Evolutionary conservation across 208 protist genomes (phyloP).

Genomic region (Phytomonas sp.): DNA sequence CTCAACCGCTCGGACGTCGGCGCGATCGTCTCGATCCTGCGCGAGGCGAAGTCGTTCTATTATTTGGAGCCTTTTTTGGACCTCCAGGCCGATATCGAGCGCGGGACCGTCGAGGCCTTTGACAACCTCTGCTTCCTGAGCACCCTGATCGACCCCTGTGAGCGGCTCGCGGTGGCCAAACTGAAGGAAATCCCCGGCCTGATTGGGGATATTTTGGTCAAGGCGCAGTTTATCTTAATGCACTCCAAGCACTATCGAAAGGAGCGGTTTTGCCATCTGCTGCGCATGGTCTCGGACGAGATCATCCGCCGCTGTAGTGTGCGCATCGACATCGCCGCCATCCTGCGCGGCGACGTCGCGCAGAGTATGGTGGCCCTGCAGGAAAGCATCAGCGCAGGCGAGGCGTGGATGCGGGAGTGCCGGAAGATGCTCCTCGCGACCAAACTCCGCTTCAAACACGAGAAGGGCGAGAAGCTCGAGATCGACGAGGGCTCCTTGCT

Average conservation of each 20-base stretch:
- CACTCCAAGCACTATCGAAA: constrained; percentile 94
- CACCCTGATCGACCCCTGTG: constrained; percentile 91
- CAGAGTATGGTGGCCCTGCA: constrained; percentile 87
- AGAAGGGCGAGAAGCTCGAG: constrained; percentile 88
- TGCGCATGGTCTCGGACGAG: constrained; percentile 94
- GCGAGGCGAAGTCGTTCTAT: constrained; percentile 89
- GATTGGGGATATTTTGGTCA: constrained; percentile 85
- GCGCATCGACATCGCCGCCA: constrained; percentile 90
- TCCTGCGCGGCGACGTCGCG: constrained; percentile 91
- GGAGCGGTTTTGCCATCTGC: constrained; percentile 88
- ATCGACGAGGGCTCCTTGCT: constrained; percentile 88
- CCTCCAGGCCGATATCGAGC: constrained; percentile 89
- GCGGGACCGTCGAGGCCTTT: constrained; percentile 90
- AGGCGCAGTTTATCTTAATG: constrained; percentile 90
- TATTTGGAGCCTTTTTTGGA: constrained; percentile 94
- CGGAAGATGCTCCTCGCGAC: constrained; percentile 82
- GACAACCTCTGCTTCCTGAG: constrained; percentile 95
- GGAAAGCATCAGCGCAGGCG: constrained; percentile 84
- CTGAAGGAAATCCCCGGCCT: constrained; percentile 90
- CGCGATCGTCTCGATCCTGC: constrained; percentile 87
- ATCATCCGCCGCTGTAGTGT: constrained; percentile 93
- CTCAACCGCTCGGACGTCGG: constrained; percentile 88
- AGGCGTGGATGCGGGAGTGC: constrained; percentile 91
- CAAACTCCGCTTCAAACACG: constrained; percentile 56
- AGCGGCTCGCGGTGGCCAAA: constrained; percentile 66